Evolutionary conservation across 441 rosid genomes (phyloP), one percentile per base, ranked within the genome.

Genomic region (Pelargonium australe): DNA sequence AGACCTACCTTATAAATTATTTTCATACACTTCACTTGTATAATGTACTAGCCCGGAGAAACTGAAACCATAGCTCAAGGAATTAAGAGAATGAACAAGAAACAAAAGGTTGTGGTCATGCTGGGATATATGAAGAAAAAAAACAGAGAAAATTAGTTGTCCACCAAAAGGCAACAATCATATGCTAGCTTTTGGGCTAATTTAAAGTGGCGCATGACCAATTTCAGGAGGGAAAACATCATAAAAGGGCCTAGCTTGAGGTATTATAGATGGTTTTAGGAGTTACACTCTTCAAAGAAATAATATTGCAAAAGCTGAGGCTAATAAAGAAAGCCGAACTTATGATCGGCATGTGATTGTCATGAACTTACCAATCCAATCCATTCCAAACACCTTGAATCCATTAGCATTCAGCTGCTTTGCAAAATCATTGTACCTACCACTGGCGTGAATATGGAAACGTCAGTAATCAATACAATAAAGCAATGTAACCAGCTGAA

Each of bases 311-410:
- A 37, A n/a, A 64, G 44, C 8, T 68, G 40, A 41, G 12, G 19
- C 37, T n/a, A 13, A 1, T 34, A 41, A 49, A 8, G 60, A 55
- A 28, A 53, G 47, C 41, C 28, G 61, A 69, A 66, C 47, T 20
- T 12, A 19, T n/a, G 34, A 20, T 4, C 67, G 7, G 10, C 31
- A 51, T 57, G 72, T 57, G 67, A 53, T 19, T 60, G 68, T 60
- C 64, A 72, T 60, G 34, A 69, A 70, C 85, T 80, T 79, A 91
- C 97, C 95, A 43, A 87, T 87, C 97, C 97, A 91, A 70, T 91
- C 97, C 81, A 91, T 85, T 63, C 86, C 93, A 69, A 81, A 89
- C 63, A 87, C 93, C 80, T 86, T 89, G 83, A 87, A 85, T 45
- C 95, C 97, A 53, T 87, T 80, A 40, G 83, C 82, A 73, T 89